Evolutionary conservation across 1,284 basidiomycete genomes (phyloP).

Genomic region (Baeospora myosura): DNA sequence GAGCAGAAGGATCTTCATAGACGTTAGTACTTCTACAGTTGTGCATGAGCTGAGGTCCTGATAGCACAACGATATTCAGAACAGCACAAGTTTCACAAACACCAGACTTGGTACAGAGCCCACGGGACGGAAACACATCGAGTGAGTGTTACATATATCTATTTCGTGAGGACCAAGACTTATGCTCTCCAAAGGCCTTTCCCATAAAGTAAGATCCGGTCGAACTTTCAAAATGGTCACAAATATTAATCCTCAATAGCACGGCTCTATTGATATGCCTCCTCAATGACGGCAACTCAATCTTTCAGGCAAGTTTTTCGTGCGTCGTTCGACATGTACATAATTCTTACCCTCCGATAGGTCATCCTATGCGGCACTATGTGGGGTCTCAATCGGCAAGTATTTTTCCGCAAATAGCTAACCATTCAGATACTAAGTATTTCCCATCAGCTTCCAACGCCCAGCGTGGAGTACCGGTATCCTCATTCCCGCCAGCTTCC

Average conservation of each 20-base stretch:
- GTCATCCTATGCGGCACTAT: constrained; percentile 71
- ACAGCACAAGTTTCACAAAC: constrained; percentile 59
- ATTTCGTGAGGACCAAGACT: constrained; percentile 1
- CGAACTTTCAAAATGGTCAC: no score
- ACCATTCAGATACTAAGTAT: neutral
- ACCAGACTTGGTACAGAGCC: constrained; percentile 81
- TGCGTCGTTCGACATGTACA: constrained; percentile 3
- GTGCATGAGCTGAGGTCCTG: neutral
- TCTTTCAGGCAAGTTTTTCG: constrained; percentile 57
- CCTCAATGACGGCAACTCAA: constrained; percentile 73
- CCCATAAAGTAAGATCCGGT: constrained; percentile 70
- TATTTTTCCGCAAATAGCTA: neutral
- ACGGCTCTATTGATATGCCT: constrained; percentile 58
- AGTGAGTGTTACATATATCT: constrained; percentile 24
- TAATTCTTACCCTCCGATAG: constrained; percentile 21
- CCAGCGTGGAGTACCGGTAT: constrained; percentile 65
- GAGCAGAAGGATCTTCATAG: constrained; percentile 64
- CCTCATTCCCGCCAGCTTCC: constrained; percentile 71
- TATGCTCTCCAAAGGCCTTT: constrained; percentile 50
- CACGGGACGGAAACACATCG: constrained; percentile 83
- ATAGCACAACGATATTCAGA: constrained; percentile 31
- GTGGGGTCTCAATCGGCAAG: constrained; percentile 70
- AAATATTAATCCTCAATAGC: constrained; percentile 28
- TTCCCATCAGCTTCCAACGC: constrained; percentile 42
- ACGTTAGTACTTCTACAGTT: constrained; percentile 49